Evolutionary conservation across 352 stramenopile species (phyloP), one percentile per base, ranked within the genome.

Genomic region (Phytophthora colocasiae): DNA sequence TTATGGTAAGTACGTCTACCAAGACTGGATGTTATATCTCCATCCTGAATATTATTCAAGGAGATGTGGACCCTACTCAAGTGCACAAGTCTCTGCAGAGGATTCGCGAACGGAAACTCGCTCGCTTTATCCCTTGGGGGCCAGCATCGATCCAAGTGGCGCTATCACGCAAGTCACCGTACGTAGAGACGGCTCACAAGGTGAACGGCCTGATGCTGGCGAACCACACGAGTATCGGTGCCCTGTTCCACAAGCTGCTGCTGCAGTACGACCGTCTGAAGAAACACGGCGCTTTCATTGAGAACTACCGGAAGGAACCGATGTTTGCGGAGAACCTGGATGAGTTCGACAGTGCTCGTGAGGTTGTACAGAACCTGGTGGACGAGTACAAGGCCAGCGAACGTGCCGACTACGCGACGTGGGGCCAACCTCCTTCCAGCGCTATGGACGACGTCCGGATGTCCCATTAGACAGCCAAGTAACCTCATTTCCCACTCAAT

Each of bases 21-120:
- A 96, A 97, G 66, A 98, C 95, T 22, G 97, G 97, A 6, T 99
- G 97, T 75, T 99, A 99, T 83, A 98, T 99, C 56, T 99, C 95
- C 38, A 99, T 99, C 52, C 91, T 99, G 45, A 99, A 99, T 78
- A 99, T 99, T 71, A 99, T 99, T 69, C 98, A 99, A 72, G 98
- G 97, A 58, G 96, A 99, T 56, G 97, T 99, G 45, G 97, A 99
- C 75, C 98, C 98, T 26, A 99, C 97, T 22, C 87, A 95, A 66
- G 98, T 99, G 63, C 98, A 99, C 83, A 99, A 99, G 76, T 98
- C 96, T 19, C 77, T 99, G 24, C 98, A 99, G 81, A 86, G 97
- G 8, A 99, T 99, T 66, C 88, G 97, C 43, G 97, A 99, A 73
- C 88, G 97, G 34, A 98, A 98, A 57, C 81, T 99, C 5, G 95